Base-by-base conservation (phyloP, 1,284 basidiomycete genomes). In the Malassezia sympodialis region DNA sequence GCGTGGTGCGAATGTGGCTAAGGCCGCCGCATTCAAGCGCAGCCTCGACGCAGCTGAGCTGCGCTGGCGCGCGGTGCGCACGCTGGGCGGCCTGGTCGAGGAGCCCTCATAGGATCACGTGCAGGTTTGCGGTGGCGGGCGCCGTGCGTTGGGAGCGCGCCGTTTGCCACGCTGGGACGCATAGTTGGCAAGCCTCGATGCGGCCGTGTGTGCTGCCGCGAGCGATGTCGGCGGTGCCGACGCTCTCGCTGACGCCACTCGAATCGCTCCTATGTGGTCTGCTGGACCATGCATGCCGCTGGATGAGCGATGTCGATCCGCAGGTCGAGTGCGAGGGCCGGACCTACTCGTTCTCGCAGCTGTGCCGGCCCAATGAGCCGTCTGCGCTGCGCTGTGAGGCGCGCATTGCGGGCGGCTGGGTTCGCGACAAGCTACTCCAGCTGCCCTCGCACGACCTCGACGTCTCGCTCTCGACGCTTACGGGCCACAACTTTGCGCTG, bases 351-450 rank as follows among this genome's bases (percentile, higher is more conserved):
- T 62, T 60, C 37, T 44, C 48, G 6, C 57, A 61, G 19, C 26
- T 58, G 37, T 23, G 37, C 42, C 3, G 24, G 52, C 23, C 49
- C 47, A 4, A 14, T 4, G 23, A 14, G 23, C 14, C 44, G 21
- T 32, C 44, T 58, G 55, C 34, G 30, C 41, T 52, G 19, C 37
- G 32, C 5, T 57, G 55, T 21, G 62, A 70, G 39, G 69, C 69
- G 7, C 60, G 71, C 15, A 72, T 73, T 23, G 90, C 89, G 8
- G 91, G 91, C 31, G 91, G 91, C 28, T 96, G 91, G 91, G 91
- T 96, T 40, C 80, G 91, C 66, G 93, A 99, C 77, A 98, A 98
- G 84, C 79, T 99, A 31, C 80, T 98, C 27, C 83, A 84, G 1
- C 79, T 82, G 11, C 79, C 87, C 49, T 90, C 87, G 62, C 83